Conservation (phyloP, 345 rosid genomes). For the Lumnitzera racemosa region DNA sequence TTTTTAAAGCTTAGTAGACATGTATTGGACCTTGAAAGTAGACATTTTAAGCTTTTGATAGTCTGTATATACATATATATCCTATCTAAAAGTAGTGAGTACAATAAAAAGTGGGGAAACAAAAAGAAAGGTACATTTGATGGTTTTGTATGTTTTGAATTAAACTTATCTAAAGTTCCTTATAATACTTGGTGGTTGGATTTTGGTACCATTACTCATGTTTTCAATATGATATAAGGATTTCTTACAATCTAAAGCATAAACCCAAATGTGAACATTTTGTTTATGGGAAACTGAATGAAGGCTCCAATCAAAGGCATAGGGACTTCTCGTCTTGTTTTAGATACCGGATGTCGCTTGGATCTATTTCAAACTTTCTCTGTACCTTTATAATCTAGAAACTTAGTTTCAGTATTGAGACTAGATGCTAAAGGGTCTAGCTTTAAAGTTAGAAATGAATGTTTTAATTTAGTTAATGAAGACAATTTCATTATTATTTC, state of each 20-base stretch:
- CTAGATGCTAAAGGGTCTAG: slow-evolving; percentile 10
- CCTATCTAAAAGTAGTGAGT: too few species aligned
- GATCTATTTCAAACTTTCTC: slow-evolving; percentile 7
- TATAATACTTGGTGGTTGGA: slow-evolving; percentile 7
- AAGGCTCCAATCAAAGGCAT: background rate
- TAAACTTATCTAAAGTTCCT: slow-evolving; percentile 5
- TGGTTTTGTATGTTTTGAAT: slow-evolving; percentile 13
- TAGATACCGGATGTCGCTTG: slow-evolving; percentile 1
- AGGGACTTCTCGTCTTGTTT: slow-evolving; percentile 2
- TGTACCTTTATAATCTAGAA: slow-evolving; percentile 5
- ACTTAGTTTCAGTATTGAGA: slow-evolving; percentile 5
- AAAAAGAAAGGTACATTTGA: slow-evolving; percentile 10
- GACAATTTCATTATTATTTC: slow-evolving; percentile 2
- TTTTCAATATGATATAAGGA: slow-evolving; percentile 12
- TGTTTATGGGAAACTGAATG: slow-evolving; percentile 7
- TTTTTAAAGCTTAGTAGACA: too few species aligned
- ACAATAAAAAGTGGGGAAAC: too few species aligned
- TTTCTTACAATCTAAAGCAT: slow-evolving; percentile 16
- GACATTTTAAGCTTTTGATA: too few species aligned
- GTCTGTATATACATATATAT: too few species aligned
- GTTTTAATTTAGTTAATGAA: slow-evolving; percentile 7
- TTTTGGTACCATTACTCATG: slow-evolving; percentile 2
- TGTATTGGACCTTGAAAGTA: too few species aligned
- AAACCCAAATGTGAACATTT: slow-evolving; percentile 8
- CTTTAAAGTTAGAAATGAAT: background rate